Base-by-base conservation (phyloP, 208 protist genomes). In the Acanthamoeba lenticulata region DNA sequence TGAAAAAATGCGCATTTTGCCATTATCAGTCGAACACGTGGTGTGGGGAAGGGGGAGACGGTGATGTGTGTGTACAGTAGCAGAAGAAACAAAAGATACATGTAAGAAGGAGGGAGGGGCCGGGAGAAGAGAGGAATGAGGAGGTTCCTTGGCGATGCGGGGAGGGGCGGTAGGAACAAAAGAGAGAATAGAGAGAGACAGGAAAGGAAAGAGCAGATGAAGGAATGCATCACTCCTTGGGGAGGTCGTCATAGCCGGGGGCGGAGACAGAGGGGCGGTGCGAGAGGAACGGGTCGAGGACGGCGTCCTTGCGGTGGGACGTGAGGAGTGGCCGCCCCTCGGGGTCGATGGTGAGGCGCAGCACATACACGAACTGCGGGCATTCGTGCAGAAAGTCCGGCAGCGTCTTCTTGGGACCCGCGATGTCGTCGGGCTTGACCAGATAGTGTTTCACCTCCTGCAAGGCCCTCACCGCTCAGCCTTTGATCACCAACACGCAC, bases 331-430 rank as follows among this genome's bases (percentile, higher is more conserved):
- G 72, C 21, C 42, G 34, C 38, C 72, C 34, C 29, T 88, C 79
- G 32, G 42, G 45, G 29, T 88, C 79, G 45, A 15, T 15, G 1
- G 36, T 27, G 15, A 88, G 32, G 32, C 36, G 79, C 44, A 88
- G 47, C 21, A 88, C n/a, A 32, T 88, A 88, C 44, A 32, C 27
- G 32, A 88, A 42, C 32, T 88, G 27, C 79, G 27, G 32, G 44
- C 79, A 88, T 17, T 88, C 79, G n/a, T 42, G 79, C 79, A 88
- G 36, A 40, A 88, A 88, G 19, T 88, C 79, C 4, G 79, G 79
- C 79, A 88, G 47, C n/a, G 79, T 88, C 27, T 36, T 62, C 79
- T 88, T 88, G 7, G 27, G 27, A 0, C 36, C 79, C 13, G 36
- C 69, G 38, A 88, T 88, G 32, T 88, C 79, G 32, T 88, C 79